A percentile compares a stretch with the other conserved stretches of the same genome.
These are phyloP conservation scores for Phytophthora constricta DNA, from an alignment of 352 stramenopile genomes.

Conservation along the genomic window DNA sequence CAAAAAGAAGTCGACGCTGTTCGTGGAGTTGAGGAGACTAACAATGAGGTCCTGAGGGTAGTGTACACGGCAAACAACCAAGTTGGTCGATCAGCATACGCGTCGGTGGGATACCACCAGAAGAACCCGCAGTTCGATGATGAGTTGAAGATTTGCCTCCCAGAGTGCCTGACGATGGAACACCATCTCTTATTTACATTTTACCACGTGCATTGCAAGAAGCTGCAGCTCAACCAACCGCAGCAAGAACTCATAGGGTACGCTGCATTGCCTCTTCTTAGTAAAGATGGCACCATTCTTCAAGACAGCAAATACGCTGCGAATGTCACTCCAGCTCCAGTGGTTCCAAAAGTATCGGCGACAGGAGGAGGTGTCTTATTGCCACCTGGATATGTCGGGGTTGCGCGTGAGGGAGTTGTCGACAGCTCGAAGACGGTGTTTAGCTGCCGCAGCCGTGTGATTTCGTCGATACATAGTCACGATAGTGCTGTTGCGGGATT, in stretches of 20 bases:
- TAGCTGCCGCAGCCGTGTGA: conserved; percentile 42
- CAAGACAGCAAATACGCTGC: conserved; percentile 54
- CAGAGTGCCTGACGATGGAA: conserved; percentile 45
- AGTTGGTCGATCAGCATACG: conserved; percentile 34
- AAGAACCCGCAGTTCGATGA: conserved; percentile 80
- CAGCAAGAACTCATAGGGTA: conserved; percentile 75
- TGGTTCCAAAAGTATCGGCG: conserved; percentile 19
- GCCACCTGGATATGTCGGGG: conserved; percentile 48
- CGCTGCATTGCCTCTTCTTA: conserved; percentile 54
- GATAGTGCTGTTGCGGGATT: conserved; percentile 52
- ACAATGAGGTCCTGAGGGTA: conserved; percentile 39
- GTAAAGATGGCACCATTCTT: conserved; percentile 55
- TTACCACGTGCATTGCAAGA: conserved; percentile 88
- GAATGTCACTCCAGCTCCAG: conserved; percentile 41
- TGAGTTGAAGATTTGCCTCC: conserved; percentile 78
- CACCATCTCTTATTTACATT: conserved; percentile 81
- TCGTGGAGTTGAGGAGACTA: conserved; percentile 43
- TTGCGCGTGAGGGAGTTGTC: conserved; percentile 30
- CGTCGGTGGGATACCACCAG: conserved; percentile 80
- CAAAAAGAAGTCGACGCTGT: conserved; percentile 55
- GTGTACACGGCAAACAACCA: conserved; percentile 48
- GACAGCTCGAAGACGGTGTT: conserved; percentile 54
- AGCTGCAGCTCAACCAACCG: conserved; percentile 57
- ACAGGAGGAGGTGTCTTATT: conserved; percentile 38
- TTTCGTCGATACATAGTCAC: conserved; percentile 72